Evolutionary conservation across 495 filamentous ascomycete genomes (phyloP).

Genomic region (Daldinia decipiens): DNA sequence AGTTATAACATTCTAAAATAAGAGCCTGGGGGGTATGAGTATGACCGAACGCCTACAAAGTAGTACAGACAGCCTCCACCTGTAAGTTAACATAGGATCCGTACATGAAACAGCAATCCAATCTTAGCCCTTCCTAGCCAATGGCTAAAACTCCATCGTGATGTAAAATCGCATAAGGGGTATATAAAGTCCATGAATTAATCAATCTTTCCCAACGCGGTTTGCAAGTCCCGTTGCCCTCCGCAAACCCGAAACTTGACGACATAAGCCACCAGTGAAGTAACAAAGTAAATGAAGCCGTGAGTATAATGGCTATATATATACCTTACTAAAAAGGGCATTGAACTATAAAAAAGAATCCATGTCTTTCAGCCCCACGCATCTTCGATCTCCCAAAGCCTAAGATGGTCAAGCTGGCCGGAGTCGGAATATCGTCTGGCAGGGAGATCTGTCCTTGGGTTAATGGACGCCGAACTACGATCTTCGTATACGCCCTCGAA

Average conservation of each 20-base stretch:
- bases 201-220: conserved; percentile 33
- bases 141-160: conserved; percentile 33
- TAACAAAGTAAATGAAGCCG: conserved; percentile 25
- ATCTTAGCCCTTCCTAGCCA: conserved; percentile 18
- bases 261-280: conserved; percentile 6
- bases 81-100: conserved; percentile 10
- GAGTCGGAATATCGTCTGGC: conserved; percentile 37
- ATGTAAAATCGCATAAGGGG: conserved; percentile 31
- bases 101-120: conserved; percentile 22
- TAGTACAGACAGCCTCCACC: conserved; percentile 14
- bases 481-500: conserved; percentile 43
- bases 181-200: conserved; percentile 39
- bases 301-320: conserved; percentile 11
- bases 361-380: conserved; percentile 13
- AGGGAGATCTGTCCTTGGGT: conserved; percentile 31
- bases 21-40: conserved; percentile 20
- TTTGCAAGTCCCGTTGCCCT: conserved; percentile 5
- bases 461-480: conserved; percentile 36
- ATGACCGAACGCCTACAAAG: conserved; percentile 31
- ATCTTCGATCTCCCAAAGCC: conserved; percentile 30
- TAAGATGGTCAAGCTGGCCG: conserved; percentile 32
- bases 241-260: conserved; percentile 17
- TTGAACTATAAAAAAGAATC: conserved; percentile 7
- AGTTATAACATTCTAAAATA: conserved; percentile 19
- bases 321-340: conserved; percentile 13